Conservation (phyloP, 2,329 filamentous ascomycete genomes). For the Stylonectria norvegica region DNA sequence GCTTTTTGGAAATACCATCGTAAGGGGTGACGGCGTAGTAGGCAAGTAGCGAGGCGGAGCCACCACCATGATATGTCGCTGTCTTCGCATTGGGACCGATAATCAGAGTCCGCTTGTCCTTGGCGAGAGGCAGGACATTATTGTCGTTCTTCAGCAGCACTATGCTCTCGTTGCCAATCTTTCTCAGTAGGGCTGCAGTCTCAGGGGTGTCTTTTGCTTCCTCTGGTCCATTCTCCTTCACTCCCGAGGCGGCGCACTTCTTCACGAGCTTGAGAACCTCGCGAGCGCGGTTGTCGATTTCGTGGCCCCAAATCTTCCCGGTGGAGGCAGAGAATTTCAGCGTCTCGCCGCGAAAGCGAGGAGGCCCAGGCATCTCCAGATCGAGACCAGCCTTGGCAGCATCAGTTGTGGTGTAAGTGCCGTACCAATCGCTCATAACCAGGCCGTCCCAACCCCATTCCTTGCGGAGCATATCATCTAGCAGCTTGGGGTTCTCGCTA, state of each 20-base stretch:
- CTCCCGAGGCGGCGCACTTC: constrained; percentile 49
- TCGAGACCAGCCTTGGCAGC: constrained; percentile 51
- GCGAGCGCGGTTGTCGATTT: constrained; percentile 56
- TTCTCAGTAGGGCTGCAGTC: constrained; percentile 60
- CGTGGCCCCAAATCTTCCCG: constrained; percentile 49
- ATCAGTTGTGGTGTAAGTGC: constrained; percentile 52
- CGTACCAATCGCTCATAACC: constrained; percentile 60
- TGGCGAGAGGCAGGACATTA: constrained; percentile 59
- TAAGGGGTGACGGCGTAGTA: constrained; percentile 71
- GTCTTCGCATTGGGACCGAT: constrained; percentile 57
- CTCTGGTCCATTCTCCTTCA: constrained; percentile 54
- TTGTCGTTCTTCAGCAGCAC: constrained; percentile 72
- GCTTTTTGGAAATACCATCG: constrained; percentile 61
- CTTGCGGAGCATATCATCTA: constrained; percentile 49
- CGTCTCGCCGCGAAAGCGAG: constrained; percentile 48
- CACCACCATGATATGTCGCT: constrained; percentile 60
- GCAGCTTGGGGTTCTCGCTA: constrained; percentile 50
- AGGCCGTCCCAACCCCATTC: constrained; percentile 58
- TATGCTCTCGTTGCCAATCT: constrained; percentile 65
- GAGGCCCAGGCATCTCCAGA: constrained; percentile 58
- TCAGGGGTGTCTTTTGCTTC: constrained; percentile 55
- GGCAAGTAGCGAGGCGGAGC: constrained; percentile 56
- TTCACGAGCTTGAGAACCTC: constrained; percentile 59
- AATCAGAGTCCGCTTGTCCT: constrained; percentile 57
- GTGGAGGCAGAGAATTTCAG: constrained; percentile 52